Base-by-base conservation (phyloP, 805 yeast species). In the Pichia rugopelliculosa region DNA sequence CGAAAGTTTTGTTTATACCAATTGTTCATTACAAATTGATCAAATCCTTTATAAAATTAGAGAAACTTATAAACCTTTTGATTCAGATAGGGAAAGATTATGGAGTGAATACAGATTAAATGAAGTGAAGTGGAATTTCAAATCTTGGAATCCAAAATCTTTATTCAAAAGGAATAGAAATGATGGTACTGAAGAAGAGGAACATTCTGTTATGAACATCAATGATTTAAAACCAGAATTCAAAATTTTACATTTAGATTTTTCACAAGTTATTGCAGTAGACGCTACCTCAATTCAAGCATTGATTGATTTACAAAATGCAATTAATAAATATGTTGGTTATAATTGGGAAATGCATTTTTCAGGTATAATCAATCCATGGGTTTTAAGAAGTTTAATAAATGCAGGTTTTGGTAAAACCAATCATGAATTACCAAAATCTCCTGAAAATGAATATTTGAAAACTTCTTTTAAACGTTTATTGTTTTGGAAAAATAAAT, bases 261-360 rank as follows among this genome's bases (percentile, higher is more conserved):
- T 90, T 61, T 77, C 88, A 2, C 76, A 82, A 51, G 90, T 86
- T 34, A 74, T 88, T 1, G 82, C 80, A 41, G 71, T 82, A 36
- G 97, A 90, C 64, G 74, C 87, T 9, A 86, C 96, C 0, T 83
- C 90, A 15, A 70, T 88, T 33, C 96, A 87, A 66, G 73, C 83
- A 2, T 70, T 90, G 48, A 79, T 82, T 43, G 97, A 90, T 62
- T 70, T 87, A 57, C 75, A 84, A 54, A 82, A 81, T 56, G 80
- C 88, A 15, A 65, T 88, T 42, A 80, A 81, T 65, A 74, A 70
- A 48, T 87, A 85, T 59, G 84, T 93, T 17, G 90, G 87, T 60
- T 72, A 84, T 49, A 88, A 84, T 55, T 90, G 88, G 49, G 96
- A 90, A 66, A 82, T 83, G 68, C 97, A 90, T 66, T 89, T 90